A percentile compares a stretch with the other conserved stretches of the same genome.
phyloP scores from a whole-genome alignment of 2,329 filamentous ascomycete species.

The Ophiosphaerella herpotricha region DNA sequence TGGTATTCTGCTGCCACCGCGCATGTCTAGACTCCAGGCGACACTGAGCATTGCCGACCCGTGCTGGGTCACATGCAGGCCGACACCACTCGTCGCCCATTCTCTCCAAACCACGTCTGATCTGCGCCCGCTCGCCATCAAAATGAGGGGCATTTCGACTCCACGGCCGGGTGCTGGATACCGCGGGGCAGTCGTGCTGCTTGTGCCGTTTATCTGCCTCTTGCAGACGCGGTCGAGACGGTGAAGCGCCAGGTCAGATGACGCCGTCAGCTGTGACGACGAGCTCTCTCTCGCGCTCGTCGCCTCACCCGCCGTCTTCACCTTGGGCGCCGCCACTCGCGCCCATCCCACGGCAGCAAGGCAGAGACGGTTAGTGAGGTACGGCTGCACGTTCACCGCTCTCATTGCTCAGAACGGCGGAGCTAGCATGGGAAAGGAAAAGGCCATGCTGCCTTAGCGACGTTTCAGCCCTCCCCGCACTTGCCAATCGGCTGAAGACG shows the following conservation, averaged over 20 bases:
- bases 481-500: conserved; percentile 21
- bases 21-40: conserved; percentile 5
- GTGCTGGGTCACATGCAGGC: conserved; percentile 13
- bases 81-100: conserved; percentile 31
- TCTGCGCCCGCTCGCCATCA: conserved; percentile 18
- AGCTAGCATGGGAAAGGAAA: conserved; percentile 18
- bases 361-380: conserved; percentile 25
- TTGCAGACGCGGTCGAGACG: background rate
- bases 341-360: conserved; percentile 17
- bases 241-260: background rate
- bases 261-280: background rate
- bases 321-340: conserved; percentile 10
- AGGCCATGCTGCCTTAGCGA: conserved; percentile 15
- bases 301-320: conserved; percentile 3
- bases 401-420: conserved; percentile 18
- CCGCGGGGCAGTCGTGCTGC: conserved; percentile 12
- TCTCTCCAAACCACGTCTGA: conserved; percentile 11
- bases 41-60: conserved; percentile 15
- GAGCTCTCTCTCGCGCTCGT: background rate
- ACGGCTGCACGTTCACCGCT: conserved; percentile 32
- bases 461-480: conserved; percentile 35
- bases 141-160: conserved; percentile 24
- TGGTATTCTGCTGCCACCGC: conserved; percentile 66
- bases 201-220: background rate
- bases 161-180: conserved; percentile 20